These are phyloP conservation scores for Hypoxylon fragiforme DNA, from an alignment of 495 filamentous ascomycete genomes.

Conservation along the genomic window DNA sequence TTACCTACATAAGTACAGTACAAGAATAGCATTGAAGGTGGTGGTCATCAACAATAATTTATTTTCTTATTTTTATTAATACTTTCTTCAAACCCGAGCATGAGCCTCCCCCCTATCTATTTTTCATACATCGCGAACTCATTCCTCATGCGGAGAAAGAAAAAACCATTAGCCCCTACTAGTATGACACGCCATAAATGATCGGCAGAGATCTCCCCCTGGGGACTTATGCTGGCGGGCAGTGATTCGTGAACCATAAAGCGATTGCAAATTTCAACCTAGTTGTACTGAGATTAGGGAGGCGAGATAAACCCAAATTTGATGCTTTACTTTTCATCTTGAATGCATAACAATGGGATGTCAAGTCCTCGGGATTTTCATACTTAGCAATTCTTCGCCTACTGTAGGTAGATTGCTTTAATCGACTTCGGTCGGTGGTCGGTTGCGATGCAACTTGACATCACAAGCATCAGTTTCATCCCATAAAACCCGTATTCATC, in stretches of 20 bases:
- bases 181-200: conserved; percentile 31
- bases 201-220: conserved; percentile 21
- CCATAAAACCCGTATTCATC: conserved; percentile 21
- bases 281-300: not conserved
- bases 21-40: no score
- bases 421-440: not conserved
- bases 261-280: no score
- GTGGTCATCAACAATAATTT: conserved; percentile 7
- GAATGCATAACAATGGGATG: no score
- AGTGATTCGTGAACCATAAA: conserved; percentile 26
- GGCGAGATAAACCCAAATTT: not conserved
- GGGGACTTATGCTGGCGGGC: conserved; percentile 24
- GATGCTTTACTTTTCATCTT: no score
- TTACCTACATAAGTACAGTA: no score
- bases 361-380: no score
- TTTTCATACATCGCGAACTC: conserved; percentile 19
- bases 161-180: conserved; percentile 16
- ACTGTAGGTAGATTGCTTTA: not conserved
- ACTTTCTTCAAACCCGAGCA: no score
- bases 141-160: conserved; percentile 25
- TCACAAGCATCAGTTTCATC: conserved; percentile 16
- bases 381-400: no score
- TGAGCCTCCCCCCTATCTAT: no score
- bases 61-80: no score
- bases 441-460: conserved; percentile 23